Conservation (phyloP, 768 basidiomycete genomes). For the Cytidiella melzeri region DNA sequence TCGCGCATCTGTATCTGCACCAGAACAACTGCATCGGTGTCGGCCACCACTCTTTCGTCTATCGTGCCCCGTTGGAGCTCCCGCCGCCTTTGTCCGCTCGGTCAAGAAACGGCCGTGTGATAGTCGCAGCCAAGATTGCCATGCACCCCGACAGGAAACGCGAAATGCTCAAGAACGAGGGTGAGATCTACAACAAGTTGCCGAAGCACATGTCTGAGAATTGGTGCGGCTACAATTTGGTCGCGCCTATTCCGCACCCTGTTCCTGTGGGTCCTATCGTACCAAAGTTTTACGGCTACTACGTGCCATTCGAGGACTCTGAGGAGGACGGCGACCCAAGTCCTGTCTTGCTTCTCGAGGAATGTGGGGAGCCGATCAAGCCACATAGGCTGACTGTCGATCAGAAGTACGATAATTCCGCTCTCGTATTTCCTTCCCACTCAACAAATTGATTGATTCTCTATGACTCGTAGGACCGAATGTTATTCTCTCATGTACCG, state of each 20-base stretch:
- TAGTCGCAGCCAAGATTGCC: conserved; percentile 24
- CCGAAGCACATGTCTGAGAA: conserved; percentile 41
- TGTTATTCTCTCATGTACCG: conserved; percentile 32
- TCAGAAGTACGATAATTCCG: conserved; percentile 13
- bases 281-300: conserved; percentile 63
- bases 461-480: conserved; percentile 13
- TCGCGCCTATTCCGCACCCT: conserved; percentile 35
- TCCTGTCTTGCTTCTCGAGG: conserved; percentile 42
- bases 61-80: conserved; percentile 44
- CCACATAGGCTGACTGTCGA: conserved; percentile 18
- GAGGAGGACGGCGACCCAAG: conserved; percentile 14
- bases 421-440: not conserved
- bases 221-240: conserved; percentile 42
- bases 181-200: conserved; percentile 38
- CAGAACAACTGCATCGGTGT: conserved; percentile 29
- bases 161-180: conserved; percentile 29
- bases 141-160: conserved; percentile 3
- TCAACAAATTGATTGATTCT: not conserved
- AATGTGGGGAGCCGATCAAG: conserved; percentile 36
- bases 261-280: conserved; percentile 45
- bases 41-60: conserved; percentile 50
- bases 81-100: conserved; percentile 28
- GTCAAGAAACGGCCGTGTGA: conserved; percentile 18
- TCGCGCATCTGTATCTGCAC: conserved; percentile 45
- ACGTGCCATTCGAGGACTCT: conserved; percentile 25